Evolutionary conservation across 2,329 filamentous ascomycete genomes (phyloP).

Genomic region (Onygenales sp.): DNA sequence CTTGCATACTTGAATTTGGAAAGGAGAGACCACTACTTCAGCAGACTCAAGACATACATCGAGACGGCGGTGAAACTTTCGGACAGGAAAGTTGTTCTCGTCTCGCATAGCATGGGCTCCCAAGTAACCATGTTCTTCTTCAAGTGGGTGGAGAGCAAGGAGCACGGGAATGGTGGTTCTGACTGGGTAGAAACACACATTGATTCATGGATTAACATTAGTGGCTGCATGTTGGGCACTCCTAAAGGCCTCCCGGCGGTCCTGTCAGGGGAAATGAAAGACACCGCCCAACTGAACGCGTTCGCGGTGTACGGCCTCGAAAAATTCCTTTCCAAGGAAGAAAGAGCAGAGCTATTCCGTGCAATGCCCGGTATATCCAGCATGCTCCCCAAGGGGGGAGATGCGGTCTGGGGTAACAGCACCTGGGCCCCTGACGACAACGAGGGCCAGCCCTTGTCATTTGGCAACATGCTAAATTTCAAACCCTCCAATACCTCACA

Average conservation of each 20-base stretch:
- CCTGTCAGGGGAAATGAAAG: conserved; percentile 94
- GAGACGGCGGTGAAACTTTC: conserved; percentile 69
- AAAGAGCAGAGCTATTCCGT: conserved; percentile 86
- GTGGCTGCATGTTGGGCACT: conserved; percentile 93
- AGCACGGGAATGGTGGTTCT: conserved; percentile 68
- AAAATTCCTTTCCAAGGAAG: conserved; percentile 83
- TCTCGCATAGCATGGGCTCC: conserved; percentile 96
- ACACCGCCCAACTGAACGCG: conserved; percentile 90
- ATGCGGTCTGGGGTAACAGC: conserved; percentile 87
- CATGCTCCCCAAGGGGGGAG: conserved; percentile 91
- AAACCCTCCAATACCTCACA: conserved; percentile 54
- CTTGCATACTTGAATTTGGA: conserved; percentile 86
- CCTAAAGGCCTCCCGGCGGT: conserved; percentile 84
- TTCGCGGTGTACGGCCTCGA: conserved; percentile 96
- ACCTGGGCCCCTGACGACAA: conserved; percentile 82
- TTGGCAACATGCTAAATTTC: conserved; percentile 79
- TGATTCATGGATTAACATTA: conserved; percentile 96
- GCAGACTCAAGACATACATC: conserved; percentile 78
- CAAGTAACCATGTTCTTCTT: conserved; percentile 81
- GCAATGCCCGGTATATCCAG: conserved; percentile 95
- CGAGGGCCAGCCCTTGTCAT: conserved; percentile 62
- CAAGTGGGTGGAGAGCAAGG: conserved; percentile 70
- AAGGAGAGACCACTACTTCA: conserved; percentile 86
- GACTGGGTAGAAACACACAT: conserved; percentile 85
- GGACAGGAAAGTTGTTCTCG: conserved; percentile 70